Base-by-base conservation (phyloP, 495 filamentous ascomycete genomes). In the Durotheca rogersii region DNA sequence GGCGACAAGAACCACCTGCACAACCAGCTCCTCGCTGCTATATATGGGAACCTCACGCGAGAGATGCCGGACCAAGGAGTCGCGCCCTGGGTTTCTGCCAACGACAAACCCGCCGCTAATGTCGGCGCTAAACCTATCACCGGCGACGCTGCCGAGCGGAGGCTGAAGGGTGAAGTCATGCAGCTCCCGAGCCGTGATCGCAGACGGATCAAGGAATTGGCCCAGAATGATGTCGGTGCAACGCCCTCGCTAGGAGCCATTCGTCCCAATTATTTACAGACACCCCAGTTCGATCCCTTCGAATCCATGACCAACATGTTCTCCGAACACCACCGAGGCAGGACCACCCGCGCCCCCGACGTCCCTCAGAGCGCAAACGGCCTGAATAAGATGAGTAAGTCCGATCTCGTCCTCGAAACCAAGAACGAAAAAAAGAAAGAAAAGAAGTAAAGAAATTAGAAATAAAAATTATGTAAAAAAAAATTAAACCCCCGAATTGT, bases 121-220 rank as follows among this genome's bases (percentile, higher is more conserved):
- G 72, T 83, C 46, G 81, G 85, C 36, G 83, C 81, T 40, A 92
- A 93, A 67, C 88, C 87, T 19, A 81, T 87, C 25, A 83, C 83
- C 6, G 89, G 89, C 32, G 93, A 97, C 79, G 83, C 88, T n/a
- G 84, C 86, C 27, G 93, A 97, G 69, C 85, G 92, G 62, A 78
- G 87, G 60, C 65, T 96, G 53, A 96, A 96, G 78, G 85, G 81
- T 41, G 91, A 97, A 70, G 85, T 96, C 36, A 98, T 97, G 93
- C 85, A 88, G 62, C 77, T 98, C 25, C 88, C 86, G 34, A 82
- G 85, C 11, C 74, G 93, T 59, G 92, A 97, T 65, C 78, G 93
- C 57, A 80, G 88, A 65, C 81, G 93, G 50, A 79, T 96, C 47
- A 96, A 96, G 68, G 88, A 83, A 41, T 78, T 94, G 25, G 65